These are phyloP conservation scores for Forsythia suspensa DNA, from an alignment of 257 asterid species.

Conservation along the genomic window DNA sequence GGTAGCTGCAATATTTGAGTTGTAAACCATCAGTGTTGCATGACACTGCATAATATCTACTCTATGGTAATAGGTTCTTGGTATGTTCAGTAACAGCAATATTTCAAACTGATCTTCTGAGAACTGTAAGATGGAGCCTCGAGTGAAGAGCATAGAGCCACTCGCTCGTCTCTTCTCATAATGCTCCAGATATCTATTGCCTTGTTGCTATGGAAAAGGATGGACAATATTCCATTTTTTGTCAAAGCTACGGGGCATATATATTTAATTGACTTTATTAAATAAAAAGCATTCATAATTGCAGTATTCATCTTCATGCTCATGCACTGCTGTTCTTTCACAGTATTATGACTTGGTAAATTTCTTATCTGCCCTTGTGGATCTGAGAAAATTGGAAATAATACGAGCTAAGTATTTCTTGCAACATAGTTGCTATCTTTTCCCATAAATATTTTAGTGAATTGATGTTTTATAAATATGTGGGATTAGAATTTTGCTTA, in stretches of 20 bases:
- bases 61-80: not conserved
- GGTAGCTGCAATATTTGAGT: not conserved
- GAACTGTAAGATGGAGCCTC: constrained; percentile 27
- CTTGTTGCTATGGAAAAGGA: not conserved
- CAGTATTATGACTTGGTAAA: not conserved
- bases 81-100: not conserved
- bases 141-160: constrained; percentile 37
- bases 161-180: constrained; percentile 37
- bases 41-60: not conserved
- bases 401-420: not conserved
- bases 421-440: not conserved
- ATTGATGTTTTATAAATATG: not conserved
- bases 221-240: not conserved
- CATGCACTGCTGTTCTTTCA: not conserved
- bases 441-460: not conserved
- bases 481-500: not conserved
- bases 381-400: not conserved
- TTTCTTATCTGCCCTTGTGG: not conserved
- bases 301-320: not conserved
- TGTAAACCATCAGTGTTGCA: not conserved
- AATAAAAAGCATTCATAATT: not conserved
- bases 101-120: not conserved
- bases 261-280: not conserved
- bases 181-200: constrained; percentile 32
- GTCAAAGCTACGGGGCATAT: not conserved